A percentile compares a stretch with the other conserved stretches of the same genome.
These are phyloP conservation scores for Trichoderma asperellum DNA, from an alignment of 2,329 filamentous ascomycete genomes.

Conservation along the genomic window DNA sequence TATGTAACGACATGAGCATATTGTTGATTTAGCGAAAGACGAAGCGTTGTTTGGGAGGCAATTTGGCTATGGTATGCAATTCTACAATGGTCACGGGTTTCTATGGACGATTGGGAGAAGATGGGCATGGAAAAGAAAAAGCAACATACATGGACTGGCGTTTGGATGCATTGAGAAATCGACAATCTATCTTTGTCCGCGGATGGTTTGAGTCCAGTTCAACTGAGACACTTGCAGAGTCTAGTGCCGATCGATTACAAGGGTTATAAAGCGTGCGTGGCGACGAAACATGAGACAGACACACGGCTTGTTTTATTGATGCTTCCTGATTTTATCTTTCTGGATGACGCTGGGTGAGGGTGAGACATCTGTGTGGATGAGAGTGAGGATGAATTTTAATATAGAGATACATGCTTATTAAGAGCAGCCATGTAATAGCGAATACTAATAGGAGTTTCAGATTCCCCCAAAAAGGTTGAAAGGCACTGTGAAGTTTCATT, in stretches of 20 bases:
- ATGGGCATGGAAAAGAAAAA: neutral
- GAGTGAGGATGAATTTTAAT: neutral
- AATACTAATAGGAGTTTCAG: neutral
- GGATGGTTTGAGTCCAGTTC: neutral
- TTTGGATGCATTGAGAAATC: constrained; percentile 27
- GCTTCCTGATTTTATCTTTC: neutral
- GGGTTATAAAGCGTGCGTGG: neutral
- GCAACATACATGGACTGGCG: constrained; percentile 15
- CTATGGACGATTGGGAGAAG: neutral
- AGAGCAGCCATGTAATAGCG: neutral
- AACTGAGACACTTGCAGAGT: constrained; percentile 5
- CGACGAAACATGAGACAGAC: neutral
- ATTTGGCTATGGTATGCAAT: neutral
- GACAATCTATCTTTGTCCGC: constrained; percentile 2
- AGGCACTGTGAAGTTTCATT: neutral
- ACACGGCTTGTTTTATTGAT: neutral
- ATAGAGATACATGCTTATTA: neutral
- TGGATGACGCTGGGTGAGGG: neutral
- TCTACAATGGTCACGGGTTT: neutral
- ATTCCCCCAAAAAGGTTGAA: neutral
- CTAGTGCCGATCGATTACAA: neutral
- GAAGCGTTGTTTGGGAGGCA: constrained; percentile 10
- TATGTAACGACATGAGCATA: constrained; percentile 33
- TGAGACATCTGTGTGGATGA: neutral
- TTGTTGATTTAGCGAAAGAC: neutral